phyloP scores from a whole-genome alignment of 2,329 filamentous ascomycete genomes.

The Colletotrichum simmondsii region DNA sequence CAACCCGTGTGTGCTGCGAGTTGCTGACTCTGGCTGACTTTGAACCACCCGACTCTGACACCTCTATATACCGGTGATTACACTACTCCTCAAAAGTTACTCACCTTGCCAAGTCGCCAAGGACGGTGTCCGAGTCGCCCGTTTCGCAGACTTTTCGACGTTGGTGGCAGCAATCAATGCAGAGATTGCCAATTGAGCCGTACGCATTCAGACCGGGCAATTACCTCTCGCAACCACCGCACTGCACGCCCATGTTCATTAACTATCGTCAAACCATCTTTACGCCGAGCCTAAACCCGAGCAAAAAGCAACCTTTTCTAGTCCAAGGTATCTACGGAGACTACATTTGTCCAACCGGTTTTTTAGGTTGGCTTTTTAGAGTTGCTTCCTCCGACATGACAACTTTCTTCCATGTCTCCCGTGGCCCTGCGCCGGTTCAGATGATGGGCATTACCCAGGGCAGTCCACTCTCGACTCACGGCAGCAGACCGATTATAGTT shows the following conservation, averaged over 20 bases:
- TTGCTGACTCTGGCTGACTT: background rate
- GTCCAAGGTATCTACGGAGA: background rate
- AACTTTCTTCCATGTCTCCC: constrained; percentile 22
- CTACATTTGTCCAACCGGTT: background rate
- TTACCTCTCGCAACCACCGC: background rate
- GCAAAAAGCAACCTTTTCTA: background rate
- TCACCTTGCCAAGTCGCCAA: constrained; percentile 12
- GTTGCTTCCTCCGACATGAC: constrained; percentile 26
- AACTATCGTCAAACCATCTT: background rate
- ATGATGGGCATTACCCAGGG: constrained; percentile 13
- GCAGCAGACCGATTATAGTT: constrained; percentile 9
- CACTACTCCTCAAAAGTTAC: background rate
- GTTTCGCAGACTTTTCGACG: background rate
- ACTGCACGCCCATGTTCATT: background rate
- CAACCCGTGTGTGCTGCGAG: background rate
- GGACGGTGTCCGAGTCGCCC: background rate
- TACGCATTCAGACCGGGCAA: background rate
- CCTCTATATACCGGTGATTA: background rate
- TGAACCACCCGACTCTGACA: background rate
- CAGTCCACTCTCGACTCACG: background rate
- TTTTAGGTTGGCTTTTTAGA: constrained; percentile 17
- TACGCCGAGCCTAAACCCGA: background rate
- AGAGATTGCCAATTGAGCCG: background rate
- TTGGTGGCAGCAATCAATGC: background rate
- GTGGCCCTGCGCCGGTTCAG: constrained; percentile 23